A percentile compares a stretch with the other conserved stretches of the same genome.
Evolutionary conservation across 352 stramenopile genomes (phyloP).

Genomic region (Globisporangium yorkense): DNA sequence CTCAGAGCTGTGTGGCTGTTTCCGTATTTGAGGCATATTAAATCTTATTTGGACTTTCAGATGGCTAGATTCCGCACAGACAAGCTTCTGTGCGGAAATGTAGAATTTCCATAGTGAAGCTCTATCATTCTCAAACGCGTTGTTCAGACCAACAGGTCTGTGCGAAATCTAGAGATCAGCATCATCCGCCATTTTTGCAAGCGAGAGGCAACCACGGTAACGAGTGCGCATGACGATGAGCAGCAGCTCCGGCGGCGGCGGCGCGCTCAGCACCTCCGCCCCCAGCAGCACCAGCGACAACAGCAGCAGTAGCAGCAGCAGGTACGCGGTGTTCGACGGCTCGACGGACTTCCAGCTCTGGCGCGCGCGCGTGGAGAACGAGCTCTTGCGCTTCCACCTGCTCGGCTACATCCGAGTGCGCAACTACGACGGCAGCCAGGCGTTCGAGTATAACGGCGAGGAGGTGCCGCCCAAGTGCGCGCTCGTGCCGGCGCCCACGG

Average conservation of each 20-base stretch:
- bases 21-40: too few species aligned
- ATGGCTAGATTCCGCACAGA: too few species aligned
- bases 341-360: conserved; percentile 40
- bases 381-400: conserved; percentile 45
- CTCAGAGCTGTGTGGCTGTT: too few species aligned
- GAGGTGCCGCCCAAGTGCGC: conserved; percentile 26
- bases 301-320: conserved; percentile 11
- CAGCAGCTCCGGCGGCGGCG: neutral
- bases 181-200: too few species aligned
- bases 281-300: conserved; percentile 12
- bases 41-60: too few species aligned
- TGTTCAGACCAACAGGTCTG: too few species aligned
- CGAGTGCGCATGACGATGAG: neutral
- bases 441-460: conserved; percentile 35
- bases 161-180: too few species aligned
- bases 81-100: too few species aligned
- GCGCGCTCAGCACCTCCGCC: neutral
- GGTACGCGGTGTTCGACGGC: conserved; percentile 31
- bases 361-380: conserved; percentile 40
- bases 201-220: too few species aligned
- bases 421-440: conserved; percentile 40
- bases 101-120: too few species aligned
- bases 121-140: too few species aligned
- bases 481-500: conserved; percentile 16
- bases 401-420: conserved; percentile 40